phyloP scores from a whole-genome alignment of 139 green algal species.

The Volvox reticuliferus region DNA sequence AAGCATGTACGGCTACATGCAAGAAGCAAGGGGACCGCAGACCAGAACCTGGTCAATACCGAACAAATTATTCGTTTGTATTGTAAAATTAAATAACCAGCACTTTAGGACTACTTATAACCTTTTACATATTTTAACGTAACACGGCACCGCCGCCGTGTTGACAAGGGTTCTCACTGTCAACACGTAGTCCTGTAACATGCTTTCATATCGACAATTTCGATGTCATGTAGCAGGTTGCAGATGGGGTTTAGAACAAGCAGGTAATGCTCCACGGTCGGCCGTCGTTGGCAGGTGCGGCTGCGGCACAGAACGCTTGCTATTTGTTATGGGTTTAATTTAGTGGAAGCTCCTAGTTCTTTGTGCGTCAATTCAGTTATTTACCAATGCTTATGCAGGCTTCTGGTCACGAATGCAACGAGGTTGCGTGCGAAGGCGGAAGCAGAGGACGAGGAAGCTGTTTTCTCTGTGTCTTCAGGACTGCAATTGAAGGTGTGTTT shows the following conservation, averaged over 20 bases:
- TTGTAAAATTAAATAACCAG: too few species aligned
- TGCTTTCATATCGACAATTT: not conserved
- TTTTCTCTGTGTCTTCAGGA: not conserved
- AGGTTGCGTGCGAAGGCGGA: conserved; percentile 4
- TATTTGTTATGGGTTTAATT: not conserved
- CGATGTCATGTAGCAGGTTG: not conserved
- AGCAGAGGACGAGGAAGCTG: not conserved
- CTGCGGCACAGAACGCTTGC: not conserved
- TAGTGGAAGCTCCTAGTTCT: too few species aligned
- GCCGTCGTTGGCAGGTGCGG: conserved; percentile 8
- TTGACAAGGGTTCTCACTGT: not conserved
- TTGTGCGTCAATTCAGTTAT: not conserved
- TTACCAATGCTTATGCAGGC: not conserved
- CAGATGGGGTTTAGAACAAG: not conserved
- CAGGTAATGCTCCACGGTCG: not conserved
- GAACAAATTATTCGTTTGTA: too few species aligned
- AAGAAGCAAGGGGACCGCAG: too few species aligned
- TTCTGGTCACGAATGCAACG: not conserved
- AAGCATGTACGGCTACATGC: too few species aligned
- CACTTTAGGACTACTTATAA: too few species aligned
- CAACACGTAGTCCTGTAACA: not conserved
- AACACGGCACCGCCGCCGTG: not conserved
- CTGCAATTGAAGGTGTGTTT: not conserved
- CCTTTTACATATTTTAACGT: too few species aligned
- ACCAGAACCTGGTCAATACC: too few species aligned